A percentile compares a stretch with the other conserved stretches of the same genome.
These are phyloP conservation scores for Kokia cookei DNA, from an alignment of 441 rosid genomes.

Conservation along the genomic window DNA sequence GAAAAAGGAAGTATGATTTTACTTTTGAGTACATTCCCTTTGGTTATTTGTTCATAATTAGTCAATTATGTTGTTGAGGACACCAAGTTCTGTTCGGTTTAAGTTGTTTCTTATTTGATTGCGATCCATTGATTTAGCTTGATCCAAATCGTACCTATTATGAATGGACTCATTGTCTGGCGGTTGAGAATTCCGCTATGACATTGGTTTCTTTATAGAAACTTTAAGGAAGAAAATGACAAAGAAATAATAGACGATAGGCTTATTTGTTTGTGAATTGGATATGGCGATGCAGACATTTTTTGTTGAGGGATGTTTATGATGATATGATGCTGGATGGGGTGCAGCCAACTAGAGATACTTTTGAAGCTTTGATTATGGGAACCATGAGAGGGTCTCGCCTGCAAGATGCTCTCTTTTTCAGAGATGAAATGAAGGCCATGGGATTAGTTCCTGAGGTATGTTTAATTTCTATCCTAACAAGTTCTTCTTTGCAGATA, in stretches of 20 bases:
- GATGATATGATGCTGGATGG: conserved; percentile 95
- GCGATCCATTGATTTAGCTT: too few relatives aligned
- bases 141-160: too few relatives aligned
- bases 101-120: too few relatives aligned
- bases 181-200: background rate
- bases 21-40: background rate
- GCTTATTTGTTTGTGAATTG: background rate
- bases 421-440: conserved; percentile 79
- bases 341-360: conserved; percentile 76
- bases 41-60: background rate
- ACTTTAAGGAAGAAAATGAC: background rate
- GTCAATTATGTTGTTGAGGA: background rate
- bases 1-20: background rate
- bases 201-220: background rate
- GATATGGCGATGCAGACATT: conserved; percentile 33
- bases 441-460: conserved; percentile 94
- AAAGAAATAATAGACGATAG: background rate
- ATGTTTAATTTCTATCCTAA: conserved; percentile 10
- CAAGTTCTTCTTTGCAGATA: background rate
- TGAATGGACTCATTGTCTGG: background rate
- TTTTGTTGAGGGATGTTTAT: conserved; percentile 73
- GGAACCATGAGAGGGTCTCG: conserved; percentile 91
- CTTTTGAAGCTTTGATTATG: conserved; percentile 64
- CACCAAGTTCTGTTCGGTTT: background rate
- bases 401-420: conserved; percentile 73